phyloP scores from a whole-genome alignment of 2,329 filamentous ascomycete species.

The Capronia coronata region DNA sequence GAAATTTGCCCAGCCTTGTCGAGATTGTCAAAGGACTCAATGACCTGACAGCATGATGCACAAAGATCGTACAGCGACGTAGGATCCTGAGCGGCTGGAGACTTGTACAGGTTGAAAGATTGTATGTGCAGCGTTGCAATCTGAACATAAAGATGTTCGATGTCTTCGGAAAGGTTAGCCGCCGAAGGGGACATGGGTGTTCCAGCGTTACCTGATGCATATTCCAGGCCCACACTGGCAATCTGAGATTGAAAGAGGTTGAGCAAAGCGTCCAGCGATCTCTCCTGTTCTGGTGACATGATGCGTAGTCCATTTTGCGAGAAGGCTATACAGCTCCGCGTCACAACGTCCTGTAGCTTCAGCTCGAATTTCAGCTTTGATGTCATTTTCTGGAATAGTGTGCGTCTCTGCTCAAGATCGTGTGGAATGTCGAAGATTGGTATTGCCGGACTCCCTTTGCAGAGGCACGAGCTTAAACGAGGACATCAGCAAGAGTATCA shows the following conservation, averaged over 20 bases:
- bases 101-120: slow-evolving; percentile 20
- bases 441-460: slow-evolving; percentile 36
- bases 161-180: slow-evolving; percentile 2
- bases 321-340: slow-evolving; percentile 34
- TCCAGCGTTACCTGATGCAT: slow-evolving; percentile 29
- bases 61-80: slow-evolving; percentile 19
- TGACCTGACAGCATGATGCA: slow-evolving; percentile 15
- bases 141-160: slow-evolving; percentile 12
- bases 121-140: slow-evolving; percentile 14
- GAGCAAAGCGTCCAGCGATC: slow-evolving; percentile 35
- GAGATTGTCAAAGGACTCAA: slow-evolving; percentile 20
- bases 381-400: slow-evolving; percentile 34
- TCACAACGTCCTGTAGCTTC: slow-evolving; percentile 35
- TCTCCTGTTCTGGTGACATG: slow-evolving; percentile 37
- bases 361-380: slow-evolving; percentile 34
- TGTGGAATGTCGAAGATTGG: slow-evolving; percentile 34
- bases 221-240: slow-evolving; percentile 34
- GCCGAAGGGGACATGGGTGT: not conserved
- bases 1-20: slow-evolving; percentile 14
- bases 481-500: not conserved
- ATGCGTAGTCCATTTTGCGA: slow-evolving; percentile 36
- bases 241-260: slow-evolving; percentile 35
- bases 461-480: slow-evolving; percentile 32
- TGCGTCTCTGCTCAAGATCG: slow-evolving; percentile 33
- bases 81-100: slow-evolving; percentile 16